Evolutionary conservation across 805 yeast species (phyloP), one percentile per base, ranked within the genome.

Genomic region (Starmera caribaea): DNA sequence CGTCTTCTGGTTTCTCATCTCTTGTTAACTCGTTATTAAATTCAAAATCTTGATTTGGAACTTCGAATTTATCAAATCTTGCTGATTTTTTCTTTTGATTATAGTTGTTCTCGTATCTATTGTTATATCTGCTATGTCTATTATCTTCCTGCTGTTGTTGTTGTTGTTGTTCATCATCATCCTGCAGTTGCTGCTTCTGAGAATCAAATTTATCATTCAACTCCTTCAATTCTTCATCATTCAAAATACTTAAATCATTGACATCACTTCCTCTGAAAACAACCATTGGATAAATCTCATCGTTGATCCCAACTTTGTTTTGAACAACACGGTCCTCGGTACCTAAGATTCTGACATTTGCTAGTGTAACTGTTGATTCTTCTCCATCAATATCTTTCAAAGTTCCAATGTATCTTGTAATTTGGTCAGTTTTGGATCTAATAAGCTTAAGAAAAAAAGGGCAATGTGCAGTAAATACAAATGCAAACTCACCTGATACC

Each of bases 251-350:
- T 59, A 92, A 70, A 54, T 84, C 96, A 62, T 85, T 83, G 16
- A 92, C 97, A 52, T 90, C 97, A 21, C 84, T 76, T 31, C 98
- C 98, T 50, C 89, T 76, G 59, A 92, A 83, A 40, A 82, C 84
- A 38, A 92, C 86, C 41, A 73, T 74, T 24, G 84, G 89, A 61
- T 76, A 85, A 13, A 81, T 71, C 34, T 68, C 70, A n/a, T 68
- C 61, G 15, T 85, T 79, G 7, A 94, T 81, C 41, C 76, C 72
- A 32, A 87, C 78, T 58, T 86, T 94, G 46, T 73, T 69, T 57
- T 82, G 87, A 12, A 66, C 63, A 48, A 81, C 69, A 53, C 97
- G 75, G 27, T 95, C 96, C 61, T 90, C 97, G 16, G 97, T 84
- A 40, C 97, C 98, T 48, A 80, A 80, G 38, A 87, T 78, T 45